Evolutionary conservation across 1,284 basidiomycete species (phyloP).

Genomic region (Phellinidium pouzarii): DNA sequence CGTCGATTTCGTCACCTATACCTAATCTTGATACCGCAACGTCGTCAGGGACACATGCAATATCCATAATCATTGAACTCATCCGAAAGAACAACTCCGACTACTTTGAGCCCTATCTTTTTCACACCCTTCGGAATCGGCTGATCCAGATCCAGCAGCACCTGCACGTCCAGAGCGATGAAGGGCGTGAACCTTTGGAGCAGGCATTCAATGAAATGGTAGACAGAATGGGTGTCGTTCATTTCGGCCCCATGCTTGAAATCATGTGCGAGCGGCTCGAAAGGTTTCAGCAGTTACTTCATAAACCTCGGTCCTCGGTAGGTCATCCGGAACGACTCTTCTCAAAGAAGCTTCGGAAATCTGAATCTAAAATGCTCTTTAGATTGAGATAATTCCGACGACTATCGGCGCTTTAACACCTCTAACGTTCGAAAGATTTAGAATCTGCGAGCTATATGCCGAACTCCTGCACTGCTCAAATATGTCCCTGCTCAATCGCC

Average conservation of each 20-base stretch:
- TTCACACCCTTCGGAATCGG: constrained; percentile 88
- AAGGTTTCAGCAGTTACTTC: constrained; percentile 68
- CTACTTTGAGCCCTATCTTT: constrained; percentile 98
- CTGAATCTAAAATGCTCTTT: constrained; percentile 13
- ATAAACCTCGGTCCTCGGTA: constrained; percentile 70
- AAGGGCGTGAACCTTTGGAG: constrained; percentile 68
- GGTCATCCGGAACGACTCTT: constrained; percentile 25
- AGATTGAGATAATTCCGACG: constrained; percentile 64
- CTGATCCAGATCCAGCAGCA: constrained; percentile 84
- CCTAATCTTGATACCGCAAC: constrained; percentile 73
- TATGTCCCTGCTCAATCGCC: constrained; percentile 91
- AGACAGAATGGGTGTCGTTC: constrained; percentile 89
- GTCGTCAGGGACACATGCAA: constrained; percentile 85
- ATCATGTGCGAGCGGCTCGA: constrained; percentile 68
- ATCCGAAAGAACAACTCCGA: constrained; percentile 99
- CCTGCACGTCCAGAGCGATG: constrained; percentile 42
- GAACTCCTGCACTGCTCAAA: constrained; percentile 97
- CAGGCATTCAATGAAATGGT: constrained; percentile 82
- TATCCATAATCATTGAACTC: constrained; percentile 90
- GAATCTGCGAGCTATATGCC: constrained; percentile 96
- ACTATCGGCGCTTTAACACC: constrained; percentile 69
- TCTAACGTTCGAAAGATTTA: constrained; percentile 91
- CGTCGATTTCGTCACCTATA: constrained; percentile 24
- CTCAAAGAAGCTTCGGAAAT: constrained; percentile 1
- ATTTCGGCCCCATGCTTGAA: constrained; percentile 81